Evolutionary conservation across 768 basidiomycete species (phyloP), one percentile per base, ranked within the genome.

Genomic region (Xerocomellus intermedius): DNA sequence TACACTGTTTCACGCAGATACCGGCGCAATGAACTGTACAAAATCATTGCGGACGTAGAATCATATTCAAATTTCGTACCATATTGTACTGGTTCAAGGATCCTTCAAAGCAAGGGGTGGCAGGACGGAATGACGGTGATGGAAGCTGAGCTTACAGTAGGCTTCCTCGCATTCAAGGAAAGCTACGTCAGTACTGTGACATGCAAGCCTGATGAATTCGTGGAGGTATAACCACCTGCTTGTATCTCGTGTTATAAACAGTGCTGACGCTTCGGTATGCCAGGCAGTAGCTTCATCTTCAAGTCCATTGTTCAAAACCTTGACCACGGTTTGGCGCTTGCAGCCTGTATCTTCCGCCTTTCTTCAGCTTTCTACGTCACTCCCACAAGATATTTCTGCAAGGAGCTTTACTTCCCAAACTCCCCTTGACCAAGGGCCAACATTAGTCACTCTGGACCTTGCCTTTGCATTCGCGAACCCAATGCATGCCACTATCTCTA

Each of bases 51-150:
- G 14, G 87, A 98, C 71, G 88, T 98, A 26, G 83, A 78, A 16
- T 89, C 90, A 2, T 99, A 98, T 70, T 81, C 85, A 10, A 76
- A 74, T 55, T 99, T 98, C 69, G 76, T 99, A 49, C 96, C 97
- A 7, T 96, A 91, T 70, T 97, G 95, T 74, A 83, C 82, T 13
- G 75, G 76, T 21, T 89, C 93, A 5, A 82, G 81, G 22, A 79
- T 95, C 52, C 74, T 95, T 37, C 48, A 60, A 42, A 61, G 54
- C 55, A 49, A 52, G 30, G 14, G 54, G 59, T 38, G 61, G 65
- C 57, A 68, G 50, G 71, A 73, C 64, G 71, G 65, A 49, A 69
- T 57, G 63, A 75, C 69, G 54, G 73, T 77, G 43, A 83, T 96
- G 75, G 84, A 93, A 38, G 94, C 89, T 8, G 93, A 98, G 69